Percentiles rank a stretch among this genome's conserved stretches.
Conservation (phyloP, 805 yeast species). For the Saccharomycopsis microspora region DNA sequence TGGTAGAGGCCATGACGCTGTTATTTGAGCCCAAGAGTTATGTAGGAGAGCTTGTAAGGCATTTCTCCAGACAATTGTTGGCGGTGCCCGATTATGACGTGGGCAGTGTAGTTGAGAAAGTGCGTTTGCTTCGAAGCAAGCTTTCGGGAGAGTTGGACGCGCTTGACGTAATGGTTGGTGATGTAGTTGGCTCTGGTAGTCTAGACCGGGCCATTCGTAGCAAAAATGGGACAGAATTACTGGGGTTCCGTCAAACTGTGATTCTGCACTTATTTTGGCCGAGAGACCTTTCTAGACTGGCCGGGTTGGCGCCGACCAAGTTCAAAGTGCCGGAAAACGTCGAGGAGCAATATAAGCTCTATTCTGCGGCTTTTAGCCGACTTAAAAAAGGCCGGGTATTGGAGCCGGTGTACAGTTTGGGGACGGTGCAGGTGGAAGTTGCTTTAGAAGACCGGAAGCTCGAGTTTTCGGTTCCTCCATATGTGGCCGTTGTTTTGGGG, state of each 20-base stretch:
- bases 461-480: slow-evolving; percentile 47
- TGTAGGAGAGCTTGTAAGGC: slow-evolving; percentile 48
- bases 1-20: slow-evolving; percentile 59
- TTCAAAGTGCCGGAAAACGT: slow-evolving; percentile 40
- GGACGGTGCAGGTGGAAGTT: slow-evolving; percentile 50
- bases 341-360: slow-evolving; percentile 30
- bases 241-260: slow-evolving; percentile 41
- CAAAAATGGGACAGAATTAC: slow-evolving; percentile 14
- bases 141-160: slow-evolving; percentile 37
- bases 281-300: slow-evolving; percentile 15
- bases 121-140: slow-evolving; percentile 45
- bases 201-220: slow-evolving; percentile 22
- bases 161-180: slow-evolving; percentile 77
- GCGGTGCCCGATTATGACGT: slow-evolving; percentile 27
- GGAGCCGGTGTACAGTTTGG: slow-evolving; percentile 44
- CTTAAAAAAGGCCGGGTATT: slow-evolving; percentile 49
- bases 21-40: slow-evolving; percentile 60
- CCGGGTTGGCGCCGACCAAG: slow-evolving; percentile 20
- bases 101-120: slow-evolving; percentile 28
- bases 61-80: slow-evolving; percentile 49
- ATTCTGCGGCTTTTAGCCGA: slow-evolving; percentile 30
- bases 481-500: slow-evolving; percentile 51
- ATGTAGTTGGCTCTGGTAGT: slow-evolving; percentile 44
- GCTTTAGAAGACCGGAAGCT: slow-evolving; percentile 35
- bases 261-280: slow-evolving; percentile 84